Evolutionary conservation across 257 asterid genomes (phyloP).

Genomic region (Plectranthus barbatus): DNA sequence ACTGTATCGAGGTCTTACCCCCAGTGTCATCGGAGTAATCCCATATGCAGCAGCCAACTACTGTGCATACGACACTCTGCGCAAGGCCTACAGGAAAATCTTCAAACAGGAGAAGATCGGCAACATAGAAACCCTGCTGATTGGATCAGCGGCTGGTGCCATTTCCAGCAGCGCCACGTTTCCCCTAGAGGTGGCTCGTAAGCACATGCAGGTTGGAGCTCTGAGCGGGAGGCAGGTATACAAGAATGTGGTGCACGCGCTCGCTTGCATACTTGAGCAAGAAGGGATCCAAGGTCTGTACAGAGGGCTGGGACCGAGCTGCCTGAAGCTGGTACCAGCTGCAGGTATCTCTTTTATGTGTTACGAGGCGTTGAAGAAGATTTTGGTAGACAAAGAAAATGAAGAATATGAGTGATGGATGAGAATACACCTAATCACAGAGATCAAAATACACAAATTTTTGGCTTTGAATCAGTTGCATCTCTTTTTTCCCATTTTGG

Average conservation of each 20-base stretch:
- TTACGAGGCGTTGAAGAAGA: conserved; percentile 85
- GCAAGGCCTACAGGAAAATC: conserved; percentile 50
- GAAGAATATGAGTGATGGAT: conserved; percentile 31
- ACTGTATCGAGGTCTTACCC: conserved; percentile 89
- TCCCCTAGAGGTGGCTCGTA: conserved; percentile 93
- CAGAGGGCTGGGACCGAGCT: conserved; percentile 91
- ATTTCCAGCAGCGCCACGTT: conserved; percentile 90
- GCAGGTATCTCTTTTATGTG: no score
- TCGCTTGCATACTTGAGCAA: conserved; percentile 61
- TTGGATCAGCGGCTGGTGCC: conserved; percentile 90
- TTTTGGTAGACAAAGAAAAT: conserved; percentile 65
- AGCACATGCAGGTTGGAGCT: conserved; percentile 93
- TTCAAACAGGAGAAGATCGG: conserved; percentile 64
- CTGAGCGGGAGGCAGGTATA: conserved; percentile 82
- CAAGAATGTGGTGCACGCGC: conserved; percentile 80
- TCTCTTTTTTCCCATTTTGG: neutral
- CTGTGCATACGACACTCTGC: no score
- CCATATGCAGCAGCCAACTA: conserved; percentile 89
- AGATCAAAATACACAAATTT: no score
- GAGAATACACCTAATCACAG: neutral
- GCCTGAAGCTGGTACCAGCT: no score
- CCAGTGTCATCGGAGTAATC: conserved; percentile 80
- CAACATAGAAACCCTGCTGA: conserved; percentile 78
- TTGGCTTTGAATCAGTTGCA: neutral
- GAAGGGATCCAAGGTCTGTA: conserved; percentile 82